Evolutionary conservation across 106 monocot species (phyloP).

Genomic region (Platanthera zijinensis): DNA sequence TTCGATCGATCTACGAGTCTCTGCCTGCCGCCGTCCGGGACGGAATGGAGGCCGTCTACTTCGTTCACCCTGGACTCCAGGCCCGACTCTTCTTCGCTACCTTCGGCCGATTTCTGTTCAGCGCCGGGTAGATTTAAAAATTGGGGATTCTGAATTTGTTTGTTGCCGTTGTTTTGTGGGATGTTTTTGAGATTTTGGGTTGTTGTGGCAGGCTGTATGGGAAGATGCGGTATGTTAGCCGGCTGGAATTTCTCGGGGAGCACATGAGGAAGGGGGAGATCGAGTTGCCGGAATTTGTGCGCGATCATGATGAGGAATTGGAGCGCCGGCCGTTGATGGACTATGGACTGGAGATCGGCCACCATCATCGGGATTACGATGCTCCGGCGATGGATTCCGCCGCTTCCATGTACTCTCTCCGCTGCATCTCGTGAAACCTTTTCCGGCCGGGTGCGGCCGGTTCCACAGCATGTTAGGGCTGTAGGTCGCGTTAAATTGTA

Average conservation of each 20-base stretch:
- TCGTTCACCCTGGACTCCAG: slow-evolving; percentile 84
- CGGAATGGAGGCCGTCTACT: slow-evolving; percentile 53
- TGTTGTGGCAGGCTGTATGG: slow-evolving; percentile 47
- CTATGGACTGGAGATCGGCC: slow-evolving; percentile 60
- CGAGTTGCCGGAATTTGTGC: slow-evolving; percentile 70
- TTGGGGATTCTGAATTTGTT: not conserved
- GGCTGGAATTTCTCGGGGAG: slow-evolving; percentile 78
- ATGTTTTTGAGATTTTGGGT: not conserved
- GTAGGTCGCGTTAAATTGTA: no score
- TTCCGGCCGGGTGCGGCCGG: not conserved
- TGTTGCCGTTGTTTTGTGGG: not conserved
- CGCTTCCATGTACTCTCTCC: slow-evolving; percentile 67
- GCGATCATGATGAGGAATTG: slow-evolving; percentile 77
- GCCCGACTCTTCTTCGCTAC: slow-evolving; percentile 88
- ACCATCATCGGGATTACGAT: slow-evolving; percentile 40
- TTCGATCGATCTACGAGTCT: slow-evolving; percentile 60
- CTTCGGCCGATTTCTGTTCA: slow-evolving; percentile 81
- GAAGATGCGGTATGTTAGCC: slow-evolving; percentile 68
- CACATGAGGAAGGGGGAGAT: slow-evolving; percentile 46
- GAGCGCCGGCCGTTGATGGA: slow-evolving; percentile 83
- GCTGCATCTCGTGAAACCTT: slow-evolving; percentile 38
- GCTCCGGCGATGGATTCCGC: slow-evolving; percentile 64
- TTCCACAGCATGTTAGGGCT: no score
- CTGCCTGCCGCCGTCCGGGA: slow-evolving; percentile 35
- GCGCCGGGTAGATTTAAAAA: slow-evolving; percentile 33